Evolutionary conservation across 306 rosid genomes (phyloP).

Genomic region (Prinsepia uniflora): DNA sequence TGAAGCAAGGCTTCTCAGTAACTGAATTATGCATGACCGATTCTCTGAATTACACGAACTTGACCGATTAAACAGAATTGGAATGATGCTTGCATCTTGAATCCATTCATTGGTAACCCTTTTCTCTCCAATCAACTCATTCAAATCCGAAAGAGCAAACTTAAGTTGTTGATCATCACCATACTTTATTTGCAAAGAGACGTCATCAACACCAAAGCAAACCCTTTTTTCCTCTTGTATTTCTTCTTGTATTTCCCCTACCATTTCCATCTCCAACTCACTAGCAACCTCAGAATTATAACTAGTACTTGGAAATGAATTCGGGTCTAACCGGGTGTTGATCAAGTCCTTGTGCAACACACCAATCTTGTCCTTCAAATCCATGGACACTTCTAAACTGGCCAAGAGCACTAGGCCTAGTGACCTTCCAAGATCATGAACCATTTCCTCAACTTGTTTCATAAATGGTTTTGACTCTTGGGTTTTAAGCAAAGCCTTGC

Average conservation of each 20-base stretch:
- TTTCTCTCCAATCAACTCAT: slow-evolving; percentile 42
- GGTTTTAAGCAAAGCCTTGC: slow-evolving; percentile 37
- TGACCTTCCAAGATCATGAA: slow-evolving; percentile 75
- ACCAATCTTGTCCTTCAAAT: slow-evolving; percentile 54
- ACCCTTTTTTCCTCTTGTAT: slow-evolving; percentile 42
- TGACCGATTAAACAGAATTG: slow-evolving; percentile 61
- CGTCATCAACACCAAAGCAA: slow-evolving; percentile 43
- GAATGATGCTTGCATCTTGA: slow-evolving; percentile 47
- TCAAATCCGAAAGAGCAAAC: slow-evolving; percentile 47
- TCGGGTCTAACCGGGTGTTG: slow-evolving; percentile 42
- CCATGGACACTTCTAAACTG: slow-evolving; percentile 50
- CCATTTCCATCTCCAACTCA: slow-evolving; percentile 34
- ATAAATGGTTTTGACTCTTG: slow-evolving; percentile 35
- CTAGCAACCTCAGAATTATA: slow-evolving; percentile 34
- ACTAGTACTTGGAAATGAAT: slow-evolving; percentile 48
- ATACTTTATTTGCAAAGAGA: slow-evolving; percentile 56
- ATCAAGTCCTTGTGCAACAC: slow-evolving; percentile 54
- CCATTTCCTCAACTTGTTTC: slow-evolving; percentile 53
- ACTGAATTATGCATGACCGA: slow-evolving; percentile 44
- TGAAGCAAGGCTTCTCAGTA: slow-evolving; percentile 51
- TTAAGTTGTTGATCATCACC: slow-evolving; percentile 68
- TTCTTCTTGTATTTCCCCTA: slow-evolving; percentile 53
- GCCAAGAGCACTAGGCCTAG: slow-evolving; percentile 66
- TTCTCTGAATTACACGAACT: slow-evolving; percentile 45
- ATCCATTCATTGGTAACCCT: slow-evolving; percentile 44